A percentile compares a stretch with the other conserved stretches of the same genome.
Evolutionary conservation across 805 yeast species (phyloP).

Genomic region (Barnettozyma siamensis): DNA sequence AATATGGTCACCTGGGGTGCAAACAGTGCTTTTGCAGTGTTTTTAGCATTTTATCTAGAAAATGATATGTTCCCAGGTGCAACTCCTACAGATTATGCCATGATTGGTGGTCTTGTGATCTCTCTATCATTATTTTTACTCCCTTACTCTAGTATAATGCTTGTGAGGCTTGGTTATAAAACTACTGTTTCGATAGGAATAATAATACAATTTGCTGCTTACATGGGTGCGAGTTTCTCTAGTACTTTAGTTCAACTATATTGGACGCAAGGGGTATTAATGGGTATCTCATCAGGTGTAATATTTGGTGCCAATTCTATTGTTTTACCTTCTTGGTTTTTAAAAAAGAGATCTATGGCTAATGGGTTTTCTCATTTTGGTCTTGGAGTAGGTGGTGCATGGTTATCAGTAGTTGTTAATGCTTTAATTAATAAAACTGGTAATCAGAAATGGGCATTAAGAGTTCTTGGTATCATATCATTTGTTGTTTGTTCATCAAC

Average conservation of each 20-base stretch:
- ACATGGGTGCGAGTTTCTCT: conserved; percentile 47
- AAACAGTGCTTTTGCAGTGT: conserved; percentile 50
- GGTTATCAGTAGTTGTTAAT: conserved; percentile 36
- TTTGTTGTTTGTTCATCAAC: conserved; percentile 35
- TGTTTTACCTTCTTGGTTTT: conserved; percentile 51
- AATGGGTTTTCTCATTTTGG: conserved; percentile 46
- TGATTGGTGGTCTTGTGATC: conserved; percentile 49
- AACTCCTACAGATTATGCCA: conserved; percentile 44
- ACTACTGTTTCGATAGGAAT: conserved; percentile 35
- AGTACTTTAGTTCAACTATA: conserved; percentile 45
- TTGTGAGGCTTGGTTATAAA: conserved; percentile 39
- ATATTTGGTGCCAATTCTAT: conserved; percentile 48
- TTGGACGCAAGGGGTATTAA: conserved; percentile 46
- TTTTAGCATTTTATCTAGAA: conserved; percentile 41
- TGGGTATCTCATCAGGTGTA: conserved; percentile 45
- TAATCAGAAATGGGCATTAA: conserved; percentile 41
- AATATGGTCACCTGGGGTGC: conserved; percentile 28
- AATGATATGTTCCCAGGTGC: conserved; percentile 43
- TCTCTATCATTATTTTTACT: conserved; percentile 47
- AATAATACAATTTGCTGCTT: conserved; percentile 39
- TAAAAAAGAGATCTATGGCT: conserved; percentile 41
- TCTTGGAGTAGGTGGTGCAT: conserved; percentile 48
- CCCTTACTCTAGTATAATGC: conserved; percentile 40
- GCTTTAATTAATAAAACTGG: conserved; percentile 37
- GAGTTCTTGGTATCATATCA: conserved; percentile 38